Conservation (phyloP, 1,284 basidiomycete genomes). For the Cerioporus squamosus region DNA sequence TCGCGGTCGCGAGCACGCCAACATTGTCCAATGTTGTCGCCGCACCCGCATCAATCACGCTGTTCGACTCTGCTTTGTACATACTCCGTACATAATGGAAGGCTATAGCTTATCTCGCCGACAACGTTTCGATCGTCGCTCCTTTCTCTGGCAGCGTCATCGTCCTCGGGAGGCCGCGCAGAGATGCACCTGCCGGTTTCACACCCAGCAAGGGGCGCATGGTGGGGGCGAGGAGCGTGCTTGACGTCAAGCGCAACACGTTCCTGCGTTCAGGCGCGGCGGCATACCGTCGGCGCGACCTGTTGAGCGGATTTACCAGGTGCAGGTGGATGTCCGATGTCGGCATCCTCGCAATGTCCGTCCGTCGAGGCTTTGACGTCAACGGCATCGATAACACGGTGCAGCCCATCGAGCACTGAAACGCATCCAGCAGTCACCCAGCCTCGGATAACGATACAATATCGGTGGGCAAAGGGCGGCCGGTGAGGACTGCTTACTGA, state of each 20-base stretch:
- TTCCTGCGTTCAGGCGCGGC: not conserved
- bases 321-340: too few relatives aligned
- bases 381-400: too few relatives aligned
- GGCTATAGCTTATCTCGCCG: constrained; percentile 20
- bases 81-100: constrained; percentile 21
- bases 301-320: too few relatives aligned
- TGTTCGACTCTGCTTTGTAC: constrained; percentile 4
- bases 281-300: too few relatives aligned
- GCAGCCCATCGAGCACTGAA: too few relatives aligned
- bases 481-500: too few relatives aligned
- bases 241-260: constrained; percentile 4
- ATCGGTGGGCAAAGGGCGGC: too few relatives aligned
- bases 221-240: not conserved
- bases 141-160: constrained; percentile 5
- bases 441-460: too few relatives aligned
- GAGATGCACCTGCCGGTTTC: not conserved
- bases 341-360: too few relatives aligned
- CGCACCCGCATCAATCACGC: constrained; percentile 8
- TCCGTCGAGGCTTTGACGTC: too few relatives aligned
- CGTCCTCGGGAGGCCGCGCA: not conserved
- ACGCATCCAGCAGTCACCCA: too few relatives aligned
- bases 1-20: not conserved
- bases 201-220: not conserved
- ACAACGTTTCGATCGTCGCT: constrained; percentile 8
- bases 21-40: not conserved